Evolutionary conservation across 371 early-diverging fungal species (phyloP).

Genomic region (Dichotomocladium elegans): DNA sequence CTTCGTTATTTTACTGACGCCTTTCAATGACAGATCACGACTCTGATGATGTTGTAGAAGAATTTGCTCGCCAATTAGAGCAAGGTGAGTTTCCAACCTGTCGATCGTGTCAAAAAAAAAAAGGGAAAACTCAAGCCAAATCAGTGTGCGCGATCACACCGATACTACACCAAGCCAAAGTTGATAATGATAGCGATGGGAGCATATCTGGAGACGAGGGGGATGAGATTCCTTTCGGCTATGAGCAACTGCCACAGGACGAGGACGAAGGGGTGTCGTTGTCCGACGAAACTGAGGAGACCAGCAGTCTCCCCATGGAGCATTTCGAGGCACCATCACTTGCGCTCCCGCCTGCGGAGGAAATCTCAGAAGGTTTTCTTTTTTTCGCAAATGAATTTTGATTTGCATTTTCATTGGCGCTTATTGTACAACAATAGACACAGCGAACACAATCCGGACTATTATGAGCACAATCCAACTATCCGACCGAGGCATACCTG

Average conservation of each 20-base stretch:
- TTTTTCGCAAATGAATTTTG: neutral
- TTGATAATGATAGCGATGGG: constrained; percentile 11
- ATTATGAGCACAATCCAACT: constrained; percentile 35
- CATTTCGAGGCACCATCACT: too few relatives aligned
- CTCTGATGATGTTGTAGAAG: constrained; percentile 24
- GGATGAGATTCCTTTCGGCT: constrained; percentile 15
- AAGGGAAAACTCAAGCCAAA: too few relatives aligned
- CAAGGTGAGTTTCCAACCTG: constrained; percentile 8
- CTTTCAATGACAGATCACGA: neutral
- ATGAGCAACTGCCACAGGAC: constrained; percentile 31
- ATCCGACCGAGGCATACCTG: constrained; percentile 29
- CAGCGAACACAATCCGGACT: constrained; percentile 29
- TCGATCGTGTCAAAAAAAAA: neutral
- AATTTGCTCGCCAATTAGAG: constrained; percentile 35
- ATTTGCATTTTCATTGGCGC: neutral
- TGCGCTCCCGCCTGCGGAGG: constrained; percentile 4
- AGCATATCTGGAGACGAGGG: too few relatives aligned
- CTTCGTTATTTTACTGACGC: too few relatives aligned
- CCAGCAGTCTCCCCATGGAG: neutral
- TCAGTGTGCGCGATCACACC: neutral
- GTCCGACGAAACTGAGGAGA: constrained; percentile 17
- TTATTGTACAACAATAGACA: constrained; percentile 12
- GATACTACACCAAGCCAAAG: too few relatives aligned
- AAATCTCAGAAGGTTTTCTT: constrained; percentile 10
- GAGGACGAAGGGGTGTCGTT: constrained; percentile 16